Base-by-base conservation (phyloP, 306 rosid genomes). In the Vachellia collinsii region DNA sequence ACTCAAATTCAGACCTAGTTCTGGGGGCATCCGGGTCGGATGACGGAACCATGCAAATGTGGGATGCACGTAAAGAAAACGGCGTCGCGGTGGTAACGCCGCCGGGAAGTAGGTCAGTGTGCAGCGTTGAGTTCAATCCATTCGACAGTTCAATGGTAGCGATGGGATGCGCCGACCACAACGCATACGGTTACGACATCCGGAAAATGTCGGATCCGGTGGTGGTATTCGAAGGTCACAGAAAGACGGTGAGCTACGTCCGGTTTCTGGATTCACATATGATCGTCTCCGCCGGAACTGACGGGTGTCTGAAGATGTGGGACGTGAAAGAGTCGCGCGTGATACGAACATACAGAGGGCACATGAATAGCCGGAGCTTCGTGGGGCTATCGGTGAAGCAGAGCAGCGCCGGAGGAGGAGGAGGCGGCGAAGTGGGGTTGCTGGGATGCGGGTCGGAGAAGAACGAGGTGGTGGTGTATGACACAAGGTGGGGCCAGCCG, bases 401-500 rank as follows among this genome's bases (percentile, higher is more conserved):
- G 48, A 67, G 71, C 12, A 90, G 92, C 36, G 37, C 5, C 85
- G 85, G n/a, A n/a, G n/a, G n/a, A n/a, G n/a, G n/a, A n/a, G n/a
- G n/a, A n/a, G 85, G 37, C 66, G 38, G 66, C 90, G 6, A 89
- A 83, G 13, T 17, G 11, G 37, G 38, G 1, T 61, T 90, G 5
- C 66, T 90, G 19, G 94, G 92, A 9, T 88, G 94, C 77, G 94
- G 94, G 68, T 90, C 94, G 41, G 94, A 90, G 41, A 84, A 75
- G 11, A 87, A 87, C 51, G 74, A 69, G 77, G 86, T 90, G 0
- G 87, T 77, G 20, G 92, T 90, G 73, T 90, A 90, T 19, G 92
- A 90, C 48, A 73, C 64, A 79, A 81, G 87, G 83, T 90, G 92
- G 94, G 87, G 87, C 0, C 83, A 85, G n/a, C 87, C 92, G 16